Base-by-base conservation (phyloP, 352 stramenopile species). In the Phytophthora quininea region DNA sequence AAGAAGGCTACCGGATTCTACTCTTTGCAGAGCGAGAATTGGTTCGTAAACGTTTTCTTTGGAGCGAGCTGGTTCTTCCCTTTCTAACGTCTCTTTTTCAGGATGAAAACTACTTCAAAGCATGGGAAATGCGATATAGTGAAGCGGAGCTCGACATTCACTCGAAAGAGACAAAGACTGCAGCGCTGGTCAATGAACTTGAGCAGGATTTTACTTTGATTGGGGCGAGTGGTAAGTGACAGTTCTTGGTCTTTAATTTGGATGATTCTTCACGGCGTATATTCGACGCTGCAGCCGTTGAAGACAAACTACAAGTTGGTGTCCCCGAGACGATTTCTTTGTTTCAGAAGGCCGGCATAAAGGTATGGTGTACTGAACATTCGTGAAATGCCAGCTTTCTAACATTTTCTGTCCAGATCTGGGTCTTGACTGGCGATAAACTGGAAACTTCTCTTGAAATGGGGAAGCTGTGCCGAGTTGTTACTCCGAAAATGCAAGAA, bases 371-470 rank as follows among this genome's bases (percentile, higher is more conserved):
- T 37, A 12, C n/a, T 43, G 11, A 43, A 24, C 2, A 6, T 40
- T 15, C 3, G 43, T 2, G 4, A 4, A 40, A 35, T 12, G 7
- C 31, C 5, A 37, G 30, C 19, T 48, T n/a, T 31, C 6, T 42
- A 8, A 43, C 29, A 32, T n/a, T n/a, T 48, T 15, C 24, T 56
- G 8, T 33, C 49, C 11, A 94, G 81, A 92, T 98, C 14, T 98
- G 93, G 91, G 93, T 98, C 3, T 77, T 98, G 19, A 98, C 95
- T 2, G 94, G 94, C 0, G 98, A 99, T 74, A 99, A 99, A 65
- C 82, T 98, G n/a, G 98, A 99, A 72, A 99, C 97, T 4, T 98
- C 98, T 4, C 92, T 99, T 35, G 97, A 99, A 77, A 99, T 99
- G 76, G 97, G 95, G 31, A 98, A 96, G 49, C 76, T 96, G 3